Evolutionary conservation across 2,329 filamentous ascomycete species (phyloP).

Genomic region (Capronia coronata): DNA sequence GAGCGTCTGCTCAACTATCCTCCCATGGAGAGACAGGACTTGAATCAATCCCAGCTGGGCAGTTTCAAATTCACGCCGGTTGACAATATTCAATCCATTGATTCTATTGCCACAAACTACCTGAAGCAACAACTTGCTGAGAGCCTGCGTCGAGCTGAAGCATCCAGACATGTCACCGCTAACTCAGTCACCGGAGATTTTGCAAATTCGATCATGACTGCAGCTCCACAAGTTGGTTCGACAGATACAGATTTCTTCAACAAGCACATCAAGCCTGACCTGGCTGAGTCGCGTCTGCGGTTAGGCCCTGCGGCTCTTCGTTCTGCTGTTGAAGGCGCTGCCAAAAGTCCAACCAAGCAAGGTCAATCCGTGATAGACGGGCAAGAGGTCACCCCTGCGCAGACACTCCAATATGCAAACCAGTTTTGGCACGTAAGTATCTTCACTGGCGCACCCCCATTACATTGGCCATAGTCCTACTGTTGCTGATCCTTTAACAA

Average conservation of each 20-base stretch:
- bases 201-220: background rate
- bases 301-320: slow-evolving; percentile 24
- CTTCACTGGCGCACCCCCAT: background rate
- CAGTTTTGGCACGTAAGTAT: slow-evolving; percentile 11
- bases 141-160: background rate
- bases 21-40: slow-evolving; percentile 27
- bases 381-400: background rate
- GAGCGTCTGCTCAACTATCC: slow-evolving; percentile 25
- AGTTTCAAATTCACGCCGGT: slow-evolving; percentile 29
- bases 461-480: background rate
- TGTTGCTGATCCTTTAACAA: background rate
- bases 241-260: slow-evolving; percentile 23
- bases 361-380: background rate
- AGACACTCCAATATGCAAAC: background rate
- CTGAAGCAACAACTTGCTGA: slow-evolving; percentile 11
- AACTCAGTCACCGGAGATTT: background rate
- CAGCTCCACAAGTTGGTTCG: background rate
- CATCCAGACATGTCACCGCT: background rate
- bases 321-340: slow-evolving; percentile 21
- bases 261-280: slow-evolving; percentile 22
- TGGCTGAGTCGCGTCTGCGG: slow-evolving; percentile 23
- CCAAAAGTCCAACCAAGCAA: slow-evolving; percentile 16
- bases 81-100: slow-evolving; percentile 16
- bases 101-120: slow-evolving; percentile 6
- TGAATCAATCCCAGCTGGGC: slow-evolving; percentile 27